Evolutionary conservation across 164 flowering plant genomes (phyloP).

Genomic region (Malania oleifera): DNA sequence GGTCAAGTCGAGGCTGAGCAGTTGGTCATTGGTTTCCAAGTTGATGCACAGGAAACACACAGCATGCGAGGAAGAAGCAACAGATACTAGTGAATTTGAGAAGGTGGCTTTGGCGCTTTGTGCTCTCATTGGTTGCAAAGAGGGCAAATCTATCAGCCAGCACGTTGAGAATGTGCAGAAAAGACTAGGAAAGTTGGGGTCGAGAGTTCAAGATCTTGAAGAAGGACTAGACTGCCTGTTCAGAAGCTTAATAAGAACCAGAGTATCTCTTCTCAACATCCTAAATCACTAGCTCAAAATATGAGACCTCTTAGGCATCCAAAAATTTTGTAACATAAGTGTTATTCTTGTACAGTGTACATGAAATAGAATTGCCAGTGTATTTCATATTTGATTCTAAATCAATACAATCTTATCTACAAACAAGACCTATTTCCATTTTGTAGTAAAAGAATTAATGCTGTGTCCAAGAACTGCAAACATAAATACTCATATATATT

Average conservation of each 20-base stretch:
- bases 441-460: no score
- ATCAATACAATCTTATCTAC: no score
- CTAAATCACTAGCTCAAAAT: conserved; percentile 18
- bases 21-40: conserved; percentile 28
- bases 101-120: conserved; percentile 20
- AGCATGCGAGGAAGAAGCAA: conserved; percentile 5
- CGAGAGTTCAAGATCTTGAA: conserved; percentile 22
- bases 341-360: no score
- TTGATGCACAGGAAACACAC: conserved; percentile 13
- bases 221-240: conserved; percentile 27
- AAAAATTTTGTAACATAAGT: no score
- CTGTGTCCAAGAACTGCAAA: no score
- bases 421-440: no score
- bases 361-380: no score
- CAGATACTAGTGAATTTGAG: conserved; percentile 14
- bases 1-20: background rate
- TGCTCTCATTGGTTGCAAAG: conserved; percentile 4
- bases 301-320: no score
- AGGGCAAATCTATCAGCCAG: conserved; percentile 2
- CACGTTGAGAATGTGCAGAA: conserved; percentile 14
- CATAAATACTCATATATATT: no score
- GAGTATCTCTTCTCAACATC: conserved; percentile 40
- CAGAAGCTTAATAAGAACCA: conserved; percentile 26
- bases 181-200: conserved; percentile 17
- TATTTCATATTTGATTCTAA: no score